phyloP scores from a whole-genome alignment of 2,329 filamentous ascomycete species.

The Tolypocladium tropicale region DNA sequence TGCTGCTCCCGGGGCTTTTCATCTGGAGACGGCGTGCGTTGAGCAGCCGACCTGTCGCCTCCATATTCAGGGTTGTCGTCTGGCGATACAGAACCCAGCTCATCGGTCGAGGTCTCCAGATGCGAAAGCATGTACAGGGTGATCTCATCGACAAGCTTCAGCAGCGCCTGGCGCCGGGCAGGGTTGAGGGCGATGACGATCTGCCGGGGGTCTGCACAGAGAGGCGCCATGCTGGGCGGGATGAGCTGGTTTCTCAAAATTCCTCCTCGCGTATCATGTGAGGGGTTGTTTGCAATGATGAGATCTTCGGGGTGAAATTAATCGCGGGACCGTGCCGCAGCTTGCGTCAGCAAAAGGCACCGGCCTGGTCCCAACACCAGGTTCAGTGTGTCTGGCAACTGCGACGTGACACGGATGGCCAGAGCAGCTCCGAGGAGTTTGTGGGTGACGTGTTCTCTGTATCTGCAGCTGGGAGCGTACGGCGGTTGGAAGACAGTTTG shows the following conservation, averaged over 20 bases:
- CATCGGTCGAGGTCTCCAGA: slow-evolving; percentile 27
- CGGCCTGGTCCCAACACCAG: background rate
- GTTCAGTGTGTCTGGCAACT: background rate
- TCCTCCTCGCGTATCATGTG: background rate
- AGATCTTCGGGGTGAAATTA: too few species aligned
- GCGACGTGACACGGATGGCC: background rate
- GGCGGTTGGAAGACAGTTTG: too few species aligned
- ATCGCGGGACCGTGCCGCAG: background rate
- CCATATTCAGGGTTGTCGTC: slow-evolving; percentile 6
- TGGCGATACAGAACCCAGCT: slow-evolving; percentile 18
- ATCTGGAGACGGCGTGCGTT: slow-evolving; percentile 5
- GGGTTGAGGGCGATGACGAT: slow-evolving; percentile 44
- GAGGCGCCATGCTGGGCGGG: slow-evolving; percentile 36
- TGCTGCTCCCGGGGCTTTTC: slow-evolving; percentile 2
- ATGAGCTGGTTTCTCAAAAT: background rate
- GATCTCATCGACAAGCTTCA: slow-evolving; percentile 40
- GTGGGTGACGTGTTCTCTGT: background rate
- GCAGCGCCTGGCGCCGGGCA: slow-evolving; percentile 39
- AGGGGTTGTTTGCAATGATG: too few species aligned
- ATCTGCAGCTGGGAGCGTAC: too few species aligned
- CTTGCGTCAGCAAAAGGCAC: background rate
- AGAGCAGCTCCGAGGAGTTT: background rate
- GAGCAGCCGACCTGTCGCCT: slow-evolving; percentile 3
- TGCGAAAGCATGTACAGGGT: slow-evolving; percentile 43
- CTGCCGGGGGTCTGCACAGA: slow-evolving; percentile 43